phyloP scores from a whole-genome alignment of 2,329 filamentous ascomycete genomes.

The Beauveria australis region DNA sequence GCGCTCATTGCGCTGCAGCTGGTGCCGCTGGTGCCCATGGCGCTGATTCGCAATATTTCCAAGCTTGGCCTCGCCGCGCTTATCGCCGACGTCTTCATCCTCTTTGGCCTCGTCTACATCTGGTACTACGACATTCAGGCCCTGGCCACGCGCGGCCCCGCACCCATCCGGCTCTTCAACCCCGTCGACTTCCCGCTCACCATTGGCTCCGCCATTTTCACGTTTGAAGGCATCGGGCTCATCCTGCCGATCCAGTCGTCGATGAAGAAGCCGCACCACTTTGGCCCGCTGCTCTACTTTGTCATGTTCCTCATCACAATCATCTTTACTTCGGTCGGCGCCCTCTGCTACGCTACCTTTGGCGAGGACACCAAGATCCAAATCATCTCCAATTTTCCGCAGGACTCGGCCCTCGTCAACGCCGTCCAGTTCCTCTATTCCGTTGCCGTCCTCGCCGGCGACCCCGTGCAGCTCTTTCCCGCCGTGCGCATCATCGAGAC shows the following conservation, averaged over 20 bases:
- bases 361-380: conserved; percentile 61
- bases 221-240: conserved; percentile 70
- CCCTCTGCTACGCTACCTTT: conserved; percentile 67
- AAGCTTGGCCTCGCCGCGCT: conserved; percentile 63
- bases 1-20: conserved; percentile 60
- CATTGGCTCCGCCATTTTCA: conserved; percentile 67
- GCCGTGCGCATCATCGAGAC: conserved; percentile 64
- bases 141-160: conserved; percentile 47
- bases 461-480: conserved; percentile 68
- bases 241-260: conserved; percentile 70
- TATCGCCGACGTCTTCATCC: conserved; percentile 63
- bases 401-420: conserved; percentile 63
- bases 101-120: conserved; percentile 63
- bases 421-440: conserved; percentile 69
- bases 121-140: conserved; percentile 60
- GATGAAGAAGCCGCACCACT: conserved; percentile 63
- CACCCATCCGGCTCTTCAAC: conserved; percentile 61
- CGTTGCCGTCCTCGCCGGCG: conserved; percentile 63
- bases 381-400: conserved; percentile 69
- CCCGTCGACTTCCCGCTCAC: conserved; percentile 60
- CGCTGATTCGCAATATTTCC: conserved; percentile 66
- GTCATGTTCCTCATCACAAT: conserved; percentile 68
- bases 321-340: conserved; percentile 64
- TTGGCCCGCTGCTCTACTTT: conserved; percentile 54
- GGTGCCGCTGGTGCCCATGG: conserved; percentile 54